Percentiles rank a stretch among this genome's conserved stretches.
Evolutionary conservation across 2,329 filamentous ascomycete species (phyloP).

Genomic region (Waltergamsia citrina): DNA sequence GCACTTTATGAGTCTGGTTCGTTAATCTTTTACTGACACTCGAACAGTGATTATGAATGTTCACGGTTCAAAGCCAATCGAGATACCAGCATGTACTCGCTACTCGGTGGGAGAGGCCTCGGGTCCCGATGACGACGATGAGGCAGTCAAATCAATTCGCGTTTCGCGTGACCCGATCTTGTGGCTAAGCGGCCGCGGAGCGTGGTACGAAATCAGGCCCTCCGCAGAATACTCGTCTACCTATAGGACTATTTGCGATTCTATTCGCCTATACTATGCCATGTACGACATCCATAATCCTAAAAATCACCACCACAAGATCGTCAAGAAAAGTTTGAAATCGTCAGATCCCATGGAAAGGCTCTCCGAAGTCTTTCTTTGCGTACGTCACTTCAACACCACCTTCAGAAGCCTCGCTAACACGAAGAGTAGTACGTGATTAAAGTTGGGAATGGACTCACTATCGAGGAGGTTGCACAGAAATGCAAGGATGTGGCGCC

Average conservation of each 20-base stretch:
- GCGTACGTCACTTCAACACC: too few species aligned
- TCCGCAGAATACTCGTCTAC: slow-evolving; percentile 44
- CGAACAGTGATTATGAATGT: slow-evolving; percentile 1
- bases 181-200: slow-evolving; percentile 39
- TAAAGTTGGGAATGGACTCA: slow-evolving; percentile 41
- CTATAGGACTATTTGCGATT: slow-evolving; percentile 52
- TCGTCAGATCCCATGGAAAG: slow-evolving; percentile 18
- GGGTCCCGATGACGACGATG: background rate
- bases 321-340: slow-evolving; percentile 12
- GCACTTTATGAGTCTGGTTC: background rate
- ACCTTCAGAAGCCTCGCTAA: too few species aligned
- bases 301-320: slow-evolving; percentile 1
- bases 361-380: slow-evolving; percentile 19
- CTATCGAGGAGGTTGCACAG: slow-evolving; percentile 36
- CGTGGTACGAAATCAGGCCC: slow-evolving; percentile 61
- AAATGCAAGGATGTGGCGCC: slow-evolving; percentile 37
- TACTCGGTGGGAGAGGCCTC: slow-evolving; percentile 2
- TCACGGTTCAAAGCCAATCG: background rate
- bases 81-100: background rate
- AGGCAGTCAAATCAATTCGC: background rate
- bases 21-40: background rate
- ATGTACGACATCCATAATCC: slow-evolving; percentile 45
- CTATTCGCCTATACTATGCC: slow-evolving; percentile 54
- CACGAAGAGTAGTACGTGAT: slow-evolving; percentile 36
- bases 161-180: background rate